Base-by-base conservation (phyloP, 352 stramenopile genomes). In the Phytophthora aleatoria region DNA sequence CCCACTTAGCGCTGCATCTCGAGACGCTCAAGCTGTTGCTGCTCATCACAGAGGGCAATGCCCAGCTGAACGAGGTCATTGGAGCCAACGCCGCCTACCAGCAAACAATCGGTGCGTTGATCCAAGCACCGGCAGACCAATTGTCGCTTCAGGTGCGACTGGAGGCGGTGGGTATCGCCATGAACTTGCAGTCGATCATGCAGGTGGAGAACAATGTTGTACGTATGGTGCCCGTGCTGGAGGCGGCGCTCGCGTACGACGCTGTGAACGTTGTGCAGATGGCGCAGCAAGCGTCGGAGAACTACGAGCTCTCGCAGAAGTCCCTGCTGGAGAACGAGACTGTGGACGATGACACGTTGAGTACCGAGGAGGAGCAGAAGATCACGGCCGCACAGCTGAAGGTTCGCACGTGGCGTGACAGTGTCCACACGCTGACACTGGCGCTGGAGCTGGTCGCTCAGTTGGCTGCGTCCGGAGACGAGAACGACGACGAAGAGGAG, bases 11-110 rank as follows among this genome's bases (percentile, higher is more conserved):
- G 50, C 61, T 95, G 57, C 88, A 94, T 50, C 27, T 93, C 6
- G 88, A 95, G 79, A 87, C 86, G 55, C 68, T 94, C 31, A 91
- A 91, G 66, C 62, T 95, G 55, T 55, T 96, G 69, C 69, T 95
- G 57, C 73, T 94, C 0, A 85, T 94, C 64, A 90, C 84, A 16
- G 88, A 96, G 44, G 83, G 80, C 50, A 96, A 96, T 50, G 75
- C 78, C n/a, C 81, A 79, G 10, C 66, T 94, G 44, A 94, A 83
- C 69, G 83, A 90, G 30, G 48, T 83, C 16, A 87, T 95, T 45
- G 67, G 71, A 56, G 68, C 64, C 30, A 90, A 81, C 52, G 61
- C 72, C 8, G 57, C 67, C 44, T 94, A 94, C 69, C 85, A 93
- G 49, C 73, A 77, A 36, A 79, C 83, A 27, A 83, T 96, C 24